Evolutionary conservation across 2,329 filamentous ascomycete species (phyloP), one percentile per base, ranked within the genome.

Genomic region (Exophiala calicioides): DNA sequence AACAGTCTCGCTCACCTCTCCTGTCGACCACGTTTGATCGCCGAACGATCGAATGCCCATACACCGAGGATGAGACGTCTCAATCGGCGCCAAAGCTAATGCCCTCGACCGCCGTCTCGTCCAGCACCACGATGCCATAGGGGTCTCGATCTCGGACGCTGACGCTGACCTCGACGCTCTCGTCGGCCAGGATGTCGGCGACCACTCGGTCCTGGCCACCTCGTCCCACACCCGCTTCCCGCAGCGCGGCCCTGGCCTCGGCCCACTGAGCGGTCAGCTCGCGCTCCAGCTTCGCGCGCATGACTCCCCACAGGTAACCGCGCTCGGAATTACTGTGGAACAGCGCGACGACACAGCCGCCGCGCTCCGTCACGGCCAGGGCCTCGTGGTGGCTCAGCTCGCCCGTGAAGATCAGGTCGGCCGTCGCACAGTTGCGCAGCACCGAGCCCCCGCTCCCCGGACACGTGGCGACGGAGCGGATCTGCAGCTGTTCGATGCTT

Each of bases 271-370:
- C 68, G 42, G 68, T 70, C 24, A 95, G 67, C 50, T 73, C 68
- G 29, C 73, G 71, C 58, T 82, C 73, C 59, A 96, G 69, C 65
- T 82, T 80, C 13, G 74, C 73, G 59, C 78, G 77, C 71, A 98
- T 77, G 35, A 86, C 81, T 49, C 84, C 76, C 48, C 77, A 77
- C 60, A 98, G 68, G 63, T 91, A 98, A 0, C 82, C 84, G 26
- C 93, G 75, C 73, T 98, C 93, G 0, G 88, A 93, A 67, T 97
- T 97, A 59, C 86, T 91, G 66, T 98, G 93, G 60, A 95, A 95
- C 36, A 95, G 77, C 30, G 85, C 86, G 40, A 97, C 80, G 1
- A 97, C 87, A 44, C 82, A 85, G 54, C 84, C 84, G 1, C 90
- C 90, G 48, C 84, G 80, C 72, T 96, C 90, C 20, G 87, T 88